Percentiles rank a stretch among this genome's conserved stretches.
Conservation (phyloP, 2,329 filamentous ascomycete species). For the Pyricularia grisea region DNA sequence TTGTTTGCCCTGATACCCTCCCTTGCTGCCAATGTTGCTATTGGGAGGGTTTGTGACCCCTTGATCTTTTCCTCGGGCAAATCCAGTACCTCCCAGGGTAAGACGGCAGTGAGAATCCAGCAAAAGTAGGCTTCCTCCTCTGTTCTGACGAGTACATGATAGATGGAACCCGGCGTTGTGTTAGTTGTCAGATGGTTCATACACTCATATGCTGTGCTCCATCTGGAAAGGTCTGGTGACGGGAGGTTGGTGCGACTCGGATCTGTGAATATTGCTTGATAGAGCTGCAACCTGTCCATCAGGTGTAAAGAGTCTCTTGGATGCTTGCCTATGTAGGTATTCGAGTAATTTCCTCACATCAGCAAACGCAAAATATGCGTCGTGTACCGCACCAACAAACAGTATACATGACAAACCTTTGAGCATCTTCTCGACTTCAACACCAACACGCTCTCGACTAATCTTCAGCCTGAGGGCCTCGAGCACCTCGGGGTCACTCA, state of each 20-base stretch:
- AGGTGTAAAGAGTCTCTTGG: slow-evolving; percentile 53
- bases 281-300: slow-evolving; percentile 58
- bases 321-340: slow-evolving; percentile 36
- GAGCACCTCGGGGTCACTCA: slow-evolving; percentile 72
- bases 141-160: slow-evolving; percentile 47
- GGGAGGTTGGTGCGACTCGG: slow-evolving; percentile 44
- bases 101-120: slow-evolving; percentile 68
- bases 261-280: slow-evolving; percentile 65
- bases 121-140: slow-evolving; percentile 59
- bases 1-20: slow-evolving; percentile 77
- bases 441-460: slow-evolving; percentile 78
- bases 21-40: slow-evolving; percentile 54
- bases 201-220: slow-evolving; percentile 54
- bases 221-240: slow-evolving; percentile 48
- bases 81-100: slow-evolving; percentile 56
- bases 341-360: background rate
- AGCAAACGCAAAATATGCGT: background rate
- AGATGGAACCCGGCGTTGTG: slow-evolving; percentile 35
- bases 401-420: slow-evolving; percentile 38
- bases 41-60: slow-evolving; percentile 44
- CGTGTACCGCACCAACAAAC: background rate
- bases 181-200: slow-evolving; percentile 41
- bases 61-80: slow-evolving; percentile 18
- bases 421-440: slow-evolving; percentile 87
- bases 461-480: slow-evolving; percentile 78